Base-by-base conservation (phyloP, 192 early-diverging fungal genomes). In the Mortierella alpina region DNA sequence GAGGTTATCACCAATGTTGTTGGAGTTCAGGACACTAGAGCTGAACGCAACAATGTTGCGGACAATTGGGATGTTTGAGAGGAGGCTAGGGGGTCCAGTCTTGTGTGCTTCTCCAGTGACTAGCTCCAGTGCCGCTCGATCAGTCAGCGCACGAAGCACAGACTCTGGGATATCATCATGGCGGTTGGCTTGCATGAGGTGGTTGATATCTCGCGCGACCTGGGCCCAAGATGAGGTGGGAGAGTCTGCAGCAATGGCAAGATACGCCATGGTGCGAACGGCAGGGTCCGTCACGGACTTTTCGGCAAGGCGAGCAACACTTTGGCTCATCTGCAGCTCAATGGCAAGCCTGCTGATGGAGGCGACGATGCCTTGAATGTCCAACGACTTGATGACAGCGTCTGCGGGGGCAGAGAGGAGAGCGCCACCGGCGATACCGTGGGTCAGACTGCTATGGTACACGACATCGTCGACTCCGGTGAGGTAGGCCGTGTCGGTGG, bases 291-390 rank as follows among this genome's bases (percentile, higher is more conserved):
- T 53, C 1, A 75, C 70, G 23, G 73, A 44, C 20, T 82, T 46
- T 0, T 73, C 66, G 18, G 80, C 74, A n/a, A 77, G 53, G 13
- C 62, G 57, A 0, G 84, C 84, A 31, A 85, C 73, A 41, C 59
- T 70, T 12, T 85, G 84, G 7, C 72, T 67, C 84, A 85, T 82
- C 22, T 82, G 70, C 4, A 85, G 51, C 22, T 82, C 74, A 15
- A 82, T 68, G 15, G 84, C 71, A 11, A 85, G 68, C 53, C 68
- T 80, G 31, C 70, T 58, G 15, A 80, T 46, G 1, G 77, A 58
- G 13, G 20, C 14, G 15, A 72, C 54, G 12, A 80, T 58, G 51
- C 58, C 47, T n/a, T 63, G 18, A 46, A 72, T 31, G 15, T 72
- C 77, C 14, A 58, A 40, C 8, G 59, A 68, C 55, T 80, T 67